Base-by-base conservation (phyloP, 805 yeast genomes). In the Myxozyma neotropica region DNA sequence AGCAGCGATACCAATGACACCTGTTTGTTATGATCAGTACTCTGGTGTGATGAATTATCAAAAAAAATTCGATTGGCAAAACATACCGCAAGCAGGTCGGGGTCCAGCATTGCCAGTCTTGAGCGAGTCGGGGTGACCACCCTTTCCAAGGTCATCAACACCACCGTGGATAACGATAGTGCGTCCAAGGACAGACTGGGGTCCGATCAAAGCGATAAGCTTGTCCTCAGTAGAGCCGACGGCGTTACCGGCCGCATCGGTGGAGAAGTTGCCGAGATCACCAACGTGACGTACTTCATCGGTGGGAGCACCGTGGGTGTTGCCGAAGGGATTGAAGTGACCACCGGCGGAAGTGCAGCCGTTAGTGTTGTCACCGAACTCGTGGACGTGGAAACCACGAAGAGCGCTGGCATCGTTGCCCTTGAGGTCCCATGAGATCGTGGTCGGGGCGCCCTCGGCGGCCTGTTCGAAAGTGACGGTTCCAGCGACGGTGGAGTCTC, bases 281-380 rank as follows among this genome's bases (percentile, higher is more conserved):
- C 99, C 99, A 71, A 87, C 94, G 79, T 89, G 96, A 80, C 93
- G 84, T 63, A 51, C 57, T 44, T 64, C 86, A 69, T 87, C 96
- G 70, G 83, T 83, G 77, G 96, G 96, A 58, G 92, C 91, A 80
- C 97, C 97, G 75, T 91, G 97, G 68, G 83, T 83, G 81, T 88
- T 87, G 64, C 83, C 81, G 74, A 87, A 87, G 68, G 97, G 97
- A 83, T 92, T 87, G 84, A 90, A 91, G 80, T 92, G 97, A 61
- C 97, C 96, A 73, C 97, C 97, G 56, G 97, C 97, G 68, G 96
- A 89, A 62, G 96, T 93, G 81, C 99, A 94, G 68, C 99, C 99
- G 76, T 94, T 94, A 78, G 99, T 90, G 85, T 89, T 90, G 81
- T 94, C 99, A 80, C 99, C 99, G 72, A 94, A 94, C 74, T 89